Evolutionary conservation across 2,329 filamentous ascomycete species (phyloP), one percentile per base, ranked within the genome.

Genomic region (Claviceps quebecensis): DNA sequence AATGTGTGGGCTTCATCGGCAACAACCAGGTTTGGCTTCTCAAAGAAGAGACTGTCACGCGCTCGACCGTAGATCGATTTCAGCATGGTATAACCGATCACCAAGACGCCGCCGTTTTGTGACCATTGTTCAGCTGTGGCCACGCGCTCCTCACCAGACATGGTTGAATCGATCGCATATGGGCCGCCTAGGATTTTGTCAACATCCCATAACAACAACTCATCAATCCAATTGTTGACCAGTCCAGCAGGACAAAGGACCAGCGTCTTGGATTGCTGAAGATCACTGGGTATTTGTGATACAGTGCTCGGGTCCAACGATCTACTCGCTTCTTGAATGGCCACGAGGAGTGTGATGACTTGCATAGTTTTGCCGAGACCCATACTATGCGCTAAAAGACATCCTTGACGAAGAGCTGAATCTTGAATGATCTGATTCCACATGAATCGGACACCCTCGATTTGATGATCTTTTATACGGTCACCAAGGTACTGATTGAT

Each of bases 341-440:
- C 82, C 16, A 86, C 76, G 5, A 96, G 75, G n/a, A 95, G 70
- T 0, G 87, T 86, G 53, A 95, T 87, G 5, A 88, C 79, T 68
- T 95, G 89, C 83, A 95, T 88, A 0, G 89, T 94, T 69, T 95
- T 96, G 16, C 89, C 89, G 2, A 95, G 69, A 1, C 90, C 90
- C 89, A 95, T 95, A 0, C 86, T 87, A 63, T 95, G 89, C 5
- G 89, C 86, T 19, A 95, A 72, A 13, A 95, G 73, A 61, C 87
- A 94, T 2, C 89, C 89, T 64, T 89, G 82, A 17, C 75, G 73
- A 5, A 71, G 69, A 4, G 73, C 69, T 1, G 70, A 63, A 51
- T 81, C 76, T 36, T 76, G 73, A 5, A 91, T 78, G 45, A 95
- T 71, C 56, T 91, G 84, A 57, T 88, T 82, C 88, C 90, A 96